Conservation (phyloP, 768 basidiomycete species). For the Boletus bicolor region DNA sequence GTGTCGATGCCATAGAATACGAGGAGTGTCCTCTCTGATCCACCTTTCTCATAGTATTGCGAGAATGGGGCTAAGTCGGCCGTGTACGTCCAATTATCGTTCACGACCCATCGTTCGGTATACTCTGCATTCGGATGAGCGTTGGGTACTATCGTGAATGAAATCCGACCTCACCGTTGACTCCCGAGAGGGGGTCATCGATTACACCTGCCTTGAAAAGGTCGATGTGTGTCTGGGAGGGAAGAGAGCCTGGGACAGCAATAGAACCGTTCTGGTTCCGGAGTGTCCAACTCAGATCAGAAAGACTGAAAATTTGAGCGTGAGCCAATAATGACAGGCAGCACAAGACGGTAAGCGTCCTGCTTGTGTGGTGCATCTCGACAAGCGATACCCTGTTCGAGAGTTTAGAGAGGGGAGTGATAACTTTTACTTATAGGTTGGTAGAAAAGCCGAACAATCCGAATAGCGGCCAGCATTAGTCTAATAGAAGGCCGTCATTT, state of each 20-base stretch:
- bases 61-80: slow-evolving; percentile 48
- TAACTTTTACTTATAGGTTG: not conserved
- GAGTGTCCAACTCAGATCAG: slow-evolving; percentile 49
- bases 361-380: slow-evolving; percentile 1
- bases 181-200: slow-evolving; percentile 49
- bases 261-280: slow-evolving; percentile 53
- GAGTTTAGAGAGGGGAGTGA: not conserved
- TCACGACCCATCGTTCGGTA: slow-evolving; percentile 51
- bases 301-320: slow-evolving; percentile 40
- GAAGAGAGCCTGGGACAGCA: slow-evolving; percentile 47
- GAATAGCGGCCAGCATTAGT: too few relatives aligned
- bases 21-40: slow-evolving; percentile 37
- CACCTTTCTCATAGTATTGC: slow-evolving; percentile 16
- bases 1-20: slow-evolving; percentile 59
- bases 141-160: not conserved
- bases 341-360: not conserved
- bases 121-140: slow-evolving; percentile 37
- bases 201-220: slow-evolving; percentile 50
- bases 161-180: slow-evolving; percentile 43
- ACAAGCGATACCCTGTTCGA: not conserved
- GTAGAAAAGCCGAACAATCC: too few relatives aligned
- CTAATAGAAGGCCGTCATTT: too few relatives aligned
- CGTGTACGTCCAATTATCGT: slow-evolving; percentile 60
- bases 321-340: slow-evolving; percentile 10
- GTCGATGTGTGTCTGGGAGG: slow-evolving; percentile 55